A percentile compares a stretch with the other conserved stretches of the same genome.
Conservation (phyloP, 1,284 basidiomycete species). For the Fistulinella staudtii region DNA sequence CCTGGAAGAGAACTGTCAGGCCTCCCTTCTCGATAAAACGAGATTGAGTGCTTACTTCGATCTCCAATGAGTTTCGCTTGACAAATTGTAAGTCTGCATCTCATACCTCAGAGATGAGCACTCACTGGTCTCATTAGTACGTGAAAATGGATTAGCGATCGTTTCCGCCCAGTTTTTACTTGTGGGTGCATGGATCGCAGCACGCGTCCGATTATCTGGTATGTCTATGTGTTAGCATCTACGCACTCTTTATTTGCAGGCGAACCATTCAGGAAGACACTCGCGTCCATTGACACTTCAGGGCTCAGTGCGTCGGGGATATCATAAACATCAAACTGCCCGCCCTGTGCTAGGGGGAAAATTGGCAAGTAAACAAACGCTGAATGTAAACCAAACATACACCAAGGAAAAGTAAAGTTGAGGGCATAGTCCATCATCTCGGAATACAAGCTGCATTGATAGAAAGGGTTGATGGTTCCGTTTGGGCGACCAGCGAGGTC, state of each 20-base stretch:
- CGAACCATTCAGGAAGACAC: constrained; percentile 48
- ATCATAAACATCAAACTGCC: constrained; percentile 24
- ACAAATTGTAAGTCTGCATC: neutral
- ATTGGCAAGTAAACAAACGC: neutral
- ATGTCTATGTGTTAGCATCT: neutral
- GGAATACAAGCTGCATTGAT: constrained; percentile 49
- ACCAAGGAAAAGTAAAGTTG: constrained; percentile 65
- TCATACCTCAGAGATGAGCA: constrained; percentile 5
- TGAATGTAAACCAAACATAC: constrained; percentile 35
- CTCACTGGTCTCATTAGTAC: constrained; percentile 25
- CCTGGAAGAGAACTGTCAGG: too few species aligned
- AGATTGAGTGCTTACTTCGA: constrained; percentile 43
- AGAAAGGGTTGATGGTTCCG: constrained; percentile 55
- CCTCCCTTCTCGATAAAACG: too few species aligned
- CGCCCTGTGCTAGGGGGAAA: constrained; percentile 31
- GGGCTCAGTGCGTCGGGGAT: neutral
- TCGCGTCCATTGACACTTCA: neutral
- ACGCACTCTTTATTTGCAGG: neutral
- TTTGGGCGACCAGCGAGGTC: constrained; percentile 43
- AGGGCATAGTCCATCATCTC: constrained; percentile 56
- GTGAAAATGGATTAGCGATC: constrained; percentile 46
- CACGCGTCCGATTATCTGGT: constrained; percentile 47
- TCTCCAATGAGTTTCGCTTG: constrained; percentile 28
- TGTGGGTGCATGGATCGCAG: constrained; percentile 66
- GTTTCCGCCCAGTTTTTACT: constrained; percentile 53